phyloP scores from a whole-genome alignment of 2,329 filamentous ascomycete species.

The Byssothecium circinans region DNA sequence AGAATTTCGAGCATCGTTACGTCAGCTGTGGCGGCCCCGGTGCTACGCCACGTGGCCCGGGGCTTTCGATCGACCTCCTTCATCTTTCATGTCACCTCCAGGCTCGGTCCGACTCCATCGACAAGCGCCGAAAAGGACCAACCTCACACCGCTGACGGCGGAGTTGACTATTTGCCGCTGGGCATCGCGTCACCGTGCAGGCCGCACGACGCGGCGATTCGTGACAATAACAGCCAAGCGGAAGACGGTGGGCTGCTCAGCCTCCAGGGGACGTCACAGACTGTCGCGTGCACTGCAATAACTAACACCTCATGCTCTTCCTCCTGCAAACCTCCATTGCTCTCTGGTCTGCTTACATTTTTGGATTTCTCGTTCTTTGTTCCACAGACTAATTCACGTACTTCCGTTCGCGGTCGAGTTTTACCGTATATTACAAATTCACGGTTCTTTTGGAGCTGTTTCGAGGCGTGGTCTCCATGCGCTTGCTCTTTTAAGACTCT shows the following conservation, averaged over 20 bases:
- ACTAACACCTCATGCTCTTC: neutral
- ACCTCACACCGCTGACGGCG: neutral
- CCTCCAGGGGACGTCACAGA: conserved; percentile 1
- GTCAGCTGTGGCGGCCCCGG: conserved; percentile 1
- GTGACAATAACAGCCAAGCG: neutral
- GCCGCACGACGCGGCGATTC: neutral
- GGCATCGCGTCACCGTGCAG: neutral
- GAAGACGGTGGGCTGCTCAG: neutral
- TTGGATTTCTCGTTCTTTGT: neutral
- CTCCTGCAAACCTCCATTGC: no score
- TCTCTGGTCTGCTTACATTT: neutral
- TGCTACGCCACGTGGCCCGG: neutral
- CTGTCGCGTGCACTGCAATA: conserved; percentile 1
- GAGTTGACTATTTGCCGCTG: conserved; percentile 1
- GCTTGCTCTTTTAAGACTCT: conserved; percentile 4
- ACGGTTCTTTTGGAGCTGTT: neutral
- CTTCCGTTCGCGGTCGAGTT: neutral
- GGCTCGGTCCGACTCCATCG: no score
- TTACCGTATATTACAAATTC: neutral
- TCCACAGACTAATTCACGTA: neutral
- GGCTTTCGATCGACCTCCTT: no score
- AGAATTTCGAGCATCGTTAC: conserved; percentile 9
- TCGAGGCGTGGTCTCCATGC: neutral
- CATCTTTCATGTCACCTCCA: no score
- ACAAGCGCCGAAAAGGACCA: no score